Evolutionary conservation across 345 rosid species (phyloP).

Genomic region (Erysimum cheiranthoides): DNA sequence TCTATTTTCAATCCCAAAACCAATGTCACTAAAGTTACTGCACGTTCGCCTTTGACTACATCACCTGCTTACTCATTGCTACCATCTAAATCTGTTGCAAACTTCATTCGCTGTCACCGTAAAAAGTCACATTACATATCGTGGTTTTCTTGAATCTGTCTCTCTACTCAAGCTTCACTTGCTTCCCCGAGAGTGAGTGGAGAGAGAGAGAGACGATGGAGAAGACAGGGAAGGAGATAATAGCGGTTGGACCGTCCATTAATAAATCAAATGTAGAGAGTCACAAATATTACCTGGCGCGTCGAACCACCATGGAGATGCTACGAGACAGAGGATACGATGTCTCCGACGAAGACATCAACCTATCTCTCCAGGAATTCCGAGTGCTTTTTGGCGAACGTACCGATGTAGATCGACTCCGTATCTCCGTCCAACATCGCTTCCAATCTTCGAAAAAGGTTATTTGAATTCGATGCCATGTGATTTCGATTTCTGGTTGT

Average conservation of each 20-base stretch:
- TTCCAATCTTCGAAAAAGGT: conserved; percentile 70
- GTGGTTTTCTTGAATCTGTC: background rate
- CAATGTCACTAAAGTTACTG: conserved; percentile 29
- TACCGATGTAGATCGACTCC: conserved; percentile 67
- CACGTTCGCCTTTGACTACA: background rate
- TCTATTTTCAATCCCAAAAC: background rate
- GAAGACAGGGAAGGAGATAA: conserved; percentile 42
- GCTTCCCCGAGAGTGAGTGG: conserved; percentile 39
- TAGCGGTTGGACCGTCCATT: conserved; percentile 35
- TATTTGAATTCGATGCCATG: background rate
- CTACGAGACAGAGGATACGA: conserved; percentile 78
- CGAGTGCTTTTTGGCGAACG: conserved; percentile 53
- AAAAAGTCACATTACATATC: conserved; percentile 29
- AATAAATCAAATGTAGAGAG: conserved; percentile 65
- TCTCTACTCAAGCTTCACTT: conserved; percentile 16
- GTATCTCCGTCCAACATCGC: conserved; percentile 55
- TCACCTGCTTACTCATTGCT: conserved; percentile 32
- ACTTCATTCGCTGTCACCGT: conserved; percentile 15
- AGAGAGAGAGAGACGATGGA: conserved; percentile 39
- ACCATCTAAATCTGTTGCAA: background rate
- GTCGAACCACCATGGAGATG: conserved; percentile 84
- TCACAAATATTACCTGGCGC: conserved; percentile 69
- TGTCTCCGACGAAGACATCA: conserved; percentile 59
- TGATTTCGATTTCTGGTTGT: conserved; percentile 6
- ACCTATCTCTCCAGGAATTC: conserved; percentile 61